Base-by-base conservation (phyloP, 2,329 filamentous ascomycete species). In the Penicillium paneum region DNA sequence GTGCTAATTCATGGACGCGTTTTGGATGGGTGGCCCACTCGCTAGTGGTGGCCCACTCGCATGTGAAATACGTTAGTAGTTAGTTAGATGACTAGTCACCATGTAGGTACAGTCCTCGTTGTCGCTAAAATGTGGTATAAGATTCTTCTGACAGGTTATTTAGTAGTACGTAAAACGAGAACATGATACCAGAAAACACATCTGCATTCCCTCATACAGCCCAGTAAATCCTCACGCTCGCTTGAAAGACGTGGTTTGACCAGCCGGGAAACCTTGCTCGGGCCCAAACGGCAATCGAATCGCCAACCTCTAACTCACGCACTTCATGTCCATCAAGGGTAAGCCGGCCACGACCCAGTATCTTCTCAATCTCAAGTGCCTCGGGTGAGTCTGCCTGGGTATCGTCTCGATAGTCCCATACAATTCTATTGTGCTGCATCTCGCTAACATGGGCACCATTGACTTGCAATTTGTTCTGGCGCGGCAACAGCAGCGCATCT, bases 201-300 rank as follows among this genome's bases (percentile, higher is more conserved):
- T 48, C 21, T 41, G 41, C 21, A 43, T 3, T 24, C 8, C 35
- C 42, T 58, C 56, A 73, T 38, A 72, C 58, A 34, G 70, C 71
- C 73, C 73, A 75, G 45, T 70, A 75, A 2, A 75, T 64, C 26
- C 70, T 60, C 24, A 72, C 66, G 10, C 61, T 63, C 36, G 71
- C 56, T 6, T 49, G 41, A 26, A 69, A 49, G 5, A 75, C 70
- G 58, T 69, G 53, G 47, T 75, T 75, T 10, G 44, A 35, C 73
- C 73, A 75, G 5, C 66, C 69, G 0, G 62, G 61, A 56, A 75
- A 75, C 26, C 73, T 66, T 17, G 73, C 69, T 26, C 72, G 60
- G 15, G 63, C 68, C 72, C 71, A 74, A n/a, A 75, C 48, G 12
- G 66, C 62, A 53, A 75, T 64, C 5, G 71, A 67, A 57, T 75